Percentiles rank a stretch among this genome's conserved stretches.
These are phyloP conservation scores for Fomitopsis pulvina DNA, from an alignment of 768 basidiomycete genomes.

Conservation along the genomic window DNA sequence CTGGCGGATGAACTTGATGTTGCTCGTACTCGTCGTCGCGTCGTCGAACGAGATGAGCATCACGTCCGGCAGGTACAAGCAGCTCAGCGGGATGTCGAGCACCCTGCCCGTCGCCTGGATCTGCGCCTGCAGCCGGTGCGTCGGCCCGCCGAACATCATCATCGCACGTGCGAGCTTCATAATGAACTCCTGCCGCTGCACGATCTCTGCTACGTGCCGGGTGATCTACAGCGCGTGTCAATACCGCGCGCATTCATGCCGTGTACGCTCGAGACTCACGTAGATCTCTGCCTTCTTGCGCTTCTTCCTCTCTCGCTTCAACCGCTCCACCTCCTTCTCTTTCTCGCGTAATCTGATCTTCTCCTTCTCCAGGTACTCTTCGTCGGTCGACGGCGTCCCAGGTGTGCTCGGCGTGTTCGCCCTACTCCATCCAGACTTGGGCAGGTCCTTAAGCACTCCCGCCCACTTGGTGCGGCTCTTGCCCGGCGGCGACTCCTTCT, in stretches of 20 bases:
- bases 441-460: conserved; percentile 33
- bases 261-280: conserved; percentile 35
- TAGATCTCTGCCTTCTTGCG: conserved; percentile 72
- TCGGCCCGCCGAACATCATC: conserved; percentile 87
- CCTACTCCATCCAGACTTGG: conserved; percentile 22
- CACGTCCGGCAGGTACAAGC: conserved; percentile 70
- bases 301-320: conserved; percentile 33
- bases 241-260: background rate
- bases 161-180: conserved; percentile 78
- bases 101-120: conserved; percentile 74
- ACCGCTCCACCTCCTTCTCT: conserved; percentile 22
- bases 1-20: conserved; percentile 75
- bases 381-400: conserved; percentile 24
- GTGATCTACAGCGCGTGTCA: conserved; percentile 47
- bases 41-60: conserved; percentile 84
- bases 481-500: background rate
- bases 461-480: conserved; percentile 26
- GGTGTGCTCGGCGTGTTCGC: conserved; percentile 23
- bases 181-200: conserved; percentile 79
- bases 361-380: background rate
- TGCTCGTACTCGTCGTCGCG: conserved; percentile 68
- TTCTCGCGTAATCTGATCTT: conserved; percentile 21
- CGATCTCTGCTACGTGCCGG: conserved; percentile 75
- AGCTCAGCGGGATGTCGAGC: conserved; percentile 67
- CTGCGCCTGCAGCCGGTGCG: conserved; percentile 78